Conservation (phyloP, 495 filamentous ascomycete species). For the Jackrogersella minutella region DNA sequence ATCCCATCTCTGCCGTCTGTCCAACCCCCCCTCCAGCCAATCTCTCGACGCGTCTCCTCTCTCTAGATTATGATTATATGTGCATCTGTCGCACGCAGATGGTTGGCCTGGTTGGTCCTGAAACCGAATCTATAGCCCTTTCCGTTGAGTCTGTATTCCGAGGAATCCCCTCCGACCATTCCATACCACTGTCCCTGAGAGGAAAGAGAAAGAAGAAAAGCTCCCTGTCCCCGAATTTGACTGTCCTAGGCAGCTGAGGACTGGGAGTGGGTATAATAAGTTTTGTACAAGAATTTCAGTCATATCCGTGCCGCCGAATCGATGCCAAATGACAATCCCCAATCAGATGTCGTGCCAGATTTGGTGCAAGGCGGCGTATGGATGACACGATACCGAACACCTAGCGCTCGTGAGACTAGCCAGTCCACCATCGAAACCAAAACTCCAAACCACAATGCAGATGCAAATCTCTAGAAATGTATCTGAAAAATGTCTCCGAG, state of each 20-base stretch:
- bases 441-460: conserved; percentile 38
- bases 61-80: conserved; percentile 36
- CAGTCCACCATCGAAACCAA: conserved; percentile 9
- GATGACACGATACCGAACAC: conserved; percentile 3
- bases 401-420: background rate
- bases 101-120: conserved; percentile 9
- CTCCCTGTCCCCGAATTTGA: background rate
- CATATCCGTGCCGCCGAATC: background rate
- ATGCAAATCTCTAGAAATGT: conserved; percentile 16
- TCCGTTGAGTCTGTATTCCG: conserved; percentile 4
- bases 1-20: background rate
- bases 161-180: conserved; percentile 1
- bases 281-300: conserved; percentile 27
- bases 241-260: conserved; percentile 7
- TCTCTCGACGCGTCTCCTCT: conserved; percentile 19
- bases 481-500: background rate
- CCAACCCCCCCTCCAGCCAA: background rate
- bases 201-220: background rate
- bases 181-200: background rate
- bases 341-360: background rate
- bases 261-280: conserved; percentile 1
- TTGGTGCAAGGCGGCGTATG: background rate
- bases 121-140: conserved; percentile 34
- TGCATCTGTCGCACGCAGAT: conserved; percentile 19
- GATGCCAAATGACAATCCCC: background rate